These are phyloP conservation scores for Pichiaceae sp. DNA, from an alignment of 1,139 yeast genomes.

Conservation along the genomic window DNA sequence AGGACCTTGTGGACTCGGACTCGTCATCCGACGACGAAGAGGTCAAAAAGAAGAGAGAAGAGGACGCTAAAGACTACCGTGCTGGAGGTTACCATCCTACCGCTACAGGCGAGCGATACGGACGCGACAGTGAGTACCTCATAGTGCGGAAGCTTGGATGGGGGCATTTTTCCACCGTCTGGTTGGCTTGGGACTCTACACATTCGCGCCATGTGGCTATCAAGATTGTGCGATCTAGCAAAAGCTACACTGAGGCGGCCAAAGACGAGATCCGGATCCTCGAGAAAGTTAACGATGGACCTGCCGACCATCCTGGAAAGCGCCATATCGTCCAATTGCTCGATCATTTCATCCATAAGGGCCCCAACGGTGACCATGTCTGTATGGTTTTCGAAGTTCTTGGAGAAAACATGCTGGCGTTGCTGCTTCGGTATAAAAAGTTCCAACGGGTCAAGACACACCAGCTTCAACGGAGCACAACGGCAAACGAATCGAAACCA, in stretches of 20 bases:
- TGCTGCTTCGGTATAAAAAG: conserved; percentile 49
- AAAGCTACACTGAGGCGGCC: conserved; percentile 69
- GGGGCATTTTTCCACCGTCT: conserved; percentile 79
- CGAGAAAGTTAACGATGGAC: conserved; percentile 31
- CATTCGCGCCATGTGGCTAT: conserved; percentile 59
- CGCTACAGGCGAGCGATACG: conserved; percentile 59
- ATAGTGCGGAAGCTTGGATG: conserved; percentile 68
- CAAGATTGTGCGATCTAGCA: conserved; percentile 68
- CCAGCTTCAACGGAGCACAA: conserved; percentile 12
- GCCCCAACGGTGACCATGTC: conserved; percentile 71
- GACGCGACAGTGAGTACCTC: conserved; percentile 41
- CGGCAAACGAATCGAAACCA: not conserved
- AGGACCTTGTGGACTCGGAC: conserved; percentile 3
- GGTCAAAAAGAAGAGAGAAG: conserved; percentile 34
- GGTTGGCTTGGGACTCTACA: conserved; percentile 54
- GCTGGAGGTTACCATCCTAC: conserved; percentile 81
- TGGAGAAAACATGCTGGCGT: conserved; percentile 68
- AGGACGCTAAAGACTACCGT: conserved; percentile 56
- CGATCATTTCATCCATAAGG: conserved; percentile 60
- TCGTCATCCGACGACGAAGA: conserved; percentile 1
- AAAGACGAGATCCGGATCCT: conserved; percentile 63
- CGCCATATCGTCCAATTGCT: conserved; percentile 55
- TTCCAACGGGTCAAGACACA: conserved; percentile 21
- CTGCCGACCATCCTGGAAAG: conserved; percentile 48
- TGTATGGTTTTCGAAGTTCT: conserved; percentile 75